phyloP scores from a whole-genome alignment of 2,329 filamentous ascomycete species.

The Daldinia sp. region DNA sequence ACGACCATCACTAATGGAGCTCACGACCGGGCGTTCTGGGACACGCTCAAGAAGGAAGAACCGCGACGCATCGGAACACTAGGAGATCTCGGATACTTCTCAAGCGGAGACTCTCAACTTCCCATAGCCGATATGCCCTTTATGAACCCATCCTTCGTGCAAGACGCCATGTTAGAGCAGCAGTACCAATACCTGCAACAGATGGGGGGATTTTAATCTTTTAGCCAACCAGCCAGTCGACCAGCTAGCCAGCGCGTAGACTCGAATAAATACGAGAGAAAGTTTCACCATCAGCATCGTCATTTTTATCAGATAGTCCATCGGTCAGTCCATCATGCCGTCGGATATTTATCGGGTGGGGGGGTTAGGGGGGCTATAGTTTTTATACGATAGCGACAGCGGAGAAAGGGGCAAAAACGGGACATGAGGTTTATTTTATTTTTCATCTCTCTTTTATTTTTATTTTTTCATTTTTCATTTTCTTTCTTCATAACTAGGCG shows the following conservation, averaged over 20 bases:
- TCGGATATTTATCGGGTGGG: background rate
- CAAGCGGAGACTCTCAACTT: slow-evolving; percentile 39
- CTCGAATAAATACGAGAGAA: background rate
- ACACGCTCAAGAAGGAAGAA: slow-evolving; percentile 37
- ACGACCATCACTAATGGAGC: slow-evolving; percentile 21
- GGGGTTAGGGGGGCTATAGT: no score
- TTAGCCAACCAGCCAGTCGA: no score
- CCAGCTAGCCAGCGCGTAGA: background rate
- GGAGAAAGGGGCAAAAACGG: slow-evolving; percentile 3
- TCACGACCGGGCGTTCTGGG: slow-evolving; percentile 35
- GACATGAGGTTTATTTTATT: background rate
- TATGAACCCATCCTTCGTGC: slow-evolving; percentile 32
- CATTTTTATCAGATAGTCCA: background rate
- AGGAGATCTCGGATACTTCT: slow-evolving; percentile 43
- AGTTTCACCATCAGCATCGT: no score
- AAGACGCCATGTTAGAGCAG: slow-evolving; percentile 26
- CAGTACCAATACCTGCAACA: slow-evolving; percentile 35
- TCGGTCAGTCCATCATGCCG: background rate
- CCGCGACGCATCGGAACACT: slow-evolving; percentile 38
- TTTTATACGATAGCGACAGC: background rate
- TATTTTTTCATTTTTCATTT: background rate
- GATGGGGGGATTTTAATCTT: slow-evolving; percentile 15
- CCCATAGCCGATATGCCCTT: slow-evolving; percentile 39
- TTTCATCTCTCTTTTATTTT: background rate
- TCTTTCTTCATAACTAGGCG: slow-evolving; percentile 9